A percentile compares a stretch with the other conserved stretches of the same genome.
Evolutionary conservation across 2,329 filamentous ascomycete species (phyloP).

Genomic region (Stagonosporopsis tanaceti): DNA sequence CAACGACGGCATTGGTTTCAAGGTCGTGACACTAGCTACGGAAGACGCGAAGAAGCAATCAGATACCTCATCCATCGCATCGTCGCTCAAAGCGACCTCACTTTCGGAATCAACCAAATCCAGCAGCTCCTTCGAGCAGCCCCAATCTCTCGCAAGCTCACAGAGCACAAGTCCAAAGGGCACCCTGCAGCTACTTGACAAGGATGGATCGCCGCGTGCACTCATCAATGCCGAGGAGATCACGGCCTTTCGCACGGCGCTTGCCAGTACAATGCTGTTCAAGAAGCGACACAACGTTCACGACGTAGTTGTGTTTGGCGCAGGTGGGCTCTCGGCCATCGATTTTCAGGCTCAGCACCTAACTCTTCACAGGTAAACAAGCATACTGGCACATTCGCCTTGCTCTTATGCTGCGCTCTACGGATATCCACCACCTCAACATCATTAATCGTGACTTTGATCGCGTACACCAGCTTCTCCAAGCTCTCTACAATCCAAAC

Average conservation of each 20-base stretch:
- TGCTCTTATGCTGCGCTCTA: constrained; percentile 73
- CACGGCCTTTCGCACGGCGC: constrained; percentile 73
- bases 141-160: constrained; percentile 28
- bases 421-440: constrained; percentile 79
- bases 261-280: constrained; percentile 69
- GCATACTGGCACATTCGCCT: constrained; percentile 95
- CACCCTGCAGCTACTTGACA: constrained; percentile 67
- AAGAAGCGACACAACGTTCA: constrained; percentile 72
- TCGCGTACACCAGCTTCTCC: constrained; percentile 61
- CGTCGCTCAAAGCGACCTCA: constrained; percentile 42
- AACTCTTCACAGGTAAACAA: constrained; percentile 62
- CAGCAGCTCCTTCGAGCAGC: constrained; percentile 31
- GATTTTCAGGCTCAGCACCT: not conserved
- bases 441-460: constrained; percentile 81
- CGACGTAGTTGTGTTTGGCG: constrained; percentile 84
- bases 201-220: constrained; percentile 64
- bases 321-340: constrained; percentile 58
- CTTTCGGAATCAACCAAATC: constrained; percentile 35
- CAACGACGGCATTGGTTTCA: too few relatives aligned
- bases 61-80: constrained; percentile 44
- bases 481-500: constrained; percentile 62
- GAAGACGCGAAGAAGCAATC: constrained; percentile 39
- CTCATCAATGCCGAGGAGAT: constrained; percentile 73
- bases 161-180: constrained; percentile 61
- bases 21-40: constrained; percentile 64